phyloP scores from a whole-genome alignment of 139 green algal genomes.

The Chlamydomonas applanata region DNA sequence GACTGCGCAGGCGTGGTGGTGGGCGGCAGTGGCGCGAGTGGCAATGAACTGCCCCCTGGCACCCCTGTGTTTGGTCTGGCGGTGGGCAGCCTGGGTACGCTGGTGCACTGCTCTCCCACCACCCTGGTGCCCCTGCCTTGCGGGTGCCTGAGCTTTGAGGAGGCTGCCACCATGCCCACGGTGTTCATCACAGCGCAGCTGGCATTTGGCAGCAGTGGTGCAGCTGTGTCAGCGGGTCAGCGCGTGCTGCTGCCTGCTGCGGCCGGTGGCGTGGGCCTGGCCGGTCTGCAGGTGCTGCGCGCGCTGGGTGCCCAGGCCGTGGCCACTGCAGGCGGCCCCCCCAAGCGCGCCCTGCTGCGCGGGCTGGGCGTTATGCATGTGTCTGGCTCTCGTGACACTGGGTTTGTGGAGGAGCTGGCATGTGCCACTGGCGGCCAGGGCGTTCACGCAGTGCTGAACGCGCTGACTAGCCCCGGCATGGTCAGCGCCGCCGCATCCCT shows the following conservation, averaged over 20 bases:
- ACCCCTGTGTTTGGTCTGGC: conserved; percentile 79
- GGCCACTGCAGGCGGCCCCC: conserved; percentile 64
- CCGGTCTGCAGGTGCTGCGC: conserved; percentile 60
- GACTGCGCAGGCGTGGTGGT: conserved; percentile 72
- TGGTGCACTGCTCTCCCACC: conserved; percentile 44
- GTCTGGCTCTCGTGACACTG: conserved; percentile 62
- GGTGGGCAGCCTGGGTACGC: conserved; percentile 64
- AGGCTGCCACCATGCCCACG: conserved; percentile 72
- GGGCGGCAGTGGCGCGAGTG: neutral
- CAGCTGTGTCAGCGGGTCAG: conserved; percentile 26
- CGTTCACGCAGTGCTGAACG: conserved; percentile 71
- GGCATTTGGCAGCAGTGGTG: conserved; percentile 43
- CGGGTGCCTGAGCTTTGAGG: too few relatives aligned
- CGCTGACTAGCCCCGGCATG: conserved; percentile 82
- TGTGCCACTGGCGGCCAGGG: neutral
- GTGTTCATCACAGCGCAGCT: conserved; percentile 79
- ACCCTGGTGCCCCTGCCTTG: conserved; percentile 70
- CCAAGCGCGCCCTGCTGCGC: conserved; percentile 73
- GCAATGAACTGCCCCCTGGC: conserved; percentile 31
- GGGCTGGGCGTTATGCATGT: conserved; percentile 45
- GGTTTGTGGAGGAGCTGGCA: conserved; percentile 62
- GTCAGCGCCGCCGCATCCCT: conserved; percentile 66
- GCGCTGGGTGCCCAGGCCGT: conserved; percentile 38
- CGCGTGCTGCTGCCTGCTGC: conserved; percentile 71
- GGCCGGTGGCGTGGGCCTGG: conserved; percentile 77